Conservation (phyloP, 2,329 filamentous ascomycete species). For the Xylariaceae sp. region DNA sequence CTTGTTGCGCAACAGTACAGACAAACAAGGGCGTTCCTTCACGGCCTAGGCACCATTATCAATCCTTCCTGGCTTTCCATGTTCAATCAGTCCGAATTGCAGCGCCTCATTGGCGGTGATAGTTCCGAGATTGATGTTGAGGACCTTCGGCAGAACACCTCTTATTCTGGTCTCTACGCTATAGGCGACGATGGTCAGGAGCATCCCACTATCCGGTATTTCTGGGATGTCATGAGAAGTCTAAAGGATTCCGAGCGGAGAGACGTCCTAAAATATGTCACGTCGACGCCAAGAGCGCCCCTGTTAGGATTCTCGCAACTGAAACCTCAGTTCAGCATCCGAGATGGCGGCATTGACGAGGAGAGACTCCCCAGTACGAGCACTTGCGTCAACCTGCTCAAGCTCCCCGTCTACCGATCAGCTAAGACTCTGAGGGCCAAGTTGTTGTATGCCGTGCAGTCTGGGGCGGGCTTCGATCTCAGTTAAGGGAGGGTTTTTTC, state of each 20-base stretch:
- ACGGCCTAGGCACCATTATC: conserved; percentile 80
- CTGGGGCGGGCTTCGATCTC: conserved; percentile 88
- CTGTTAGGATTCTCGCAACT: conserved; percentile 83
- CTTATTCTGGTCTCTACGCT: conserved; percentile 80
- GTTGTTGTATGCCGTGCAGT: conserved; percentile 81
- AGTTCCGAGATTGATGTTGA: conserved; percentile 78
- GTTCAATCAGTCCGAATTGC: conserved; percentile 96
- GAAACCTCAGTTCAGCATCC: conserved; percentile 80
- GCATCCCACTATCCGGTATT: conserved; percentile 77
- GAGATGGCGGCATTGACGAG: conserved; percentile 74
- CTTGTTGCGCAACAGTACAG: conserved; percentile 71
- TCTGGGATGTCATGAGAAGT: conserved; percentile 82
- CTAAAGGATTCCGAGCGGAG: conserved; percentile 72
- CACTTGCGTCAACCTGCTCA: conserved; percentile 92
- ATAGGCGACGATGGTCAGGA: conserved; percentile 86
- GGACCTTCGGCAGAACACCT: conserved; percentile 77
- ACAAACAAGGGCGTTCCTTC: conserved; percentile 85
- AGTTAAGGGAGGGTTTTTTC: conserved; percentile 38
- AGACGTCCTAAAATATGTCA: conserved; percentile 92
- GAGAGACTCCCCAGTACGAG: conserved; percentile 83
- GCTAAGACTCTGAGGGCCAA: conserved; percentile 66
- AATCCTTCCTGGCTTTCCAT: conserved; percentile 91
- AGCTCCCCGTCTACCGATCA: conserved; percentile 75
- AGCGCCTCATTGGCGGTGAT: conserved; percentile 87
- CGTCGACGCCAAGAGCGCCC: conserved; percentile 83